Evolutionary conservation across 805 yeast species (phyloP), one percentile per base, ranked within the genome.

Genomic region (Nematodospora valgi): DNA sequence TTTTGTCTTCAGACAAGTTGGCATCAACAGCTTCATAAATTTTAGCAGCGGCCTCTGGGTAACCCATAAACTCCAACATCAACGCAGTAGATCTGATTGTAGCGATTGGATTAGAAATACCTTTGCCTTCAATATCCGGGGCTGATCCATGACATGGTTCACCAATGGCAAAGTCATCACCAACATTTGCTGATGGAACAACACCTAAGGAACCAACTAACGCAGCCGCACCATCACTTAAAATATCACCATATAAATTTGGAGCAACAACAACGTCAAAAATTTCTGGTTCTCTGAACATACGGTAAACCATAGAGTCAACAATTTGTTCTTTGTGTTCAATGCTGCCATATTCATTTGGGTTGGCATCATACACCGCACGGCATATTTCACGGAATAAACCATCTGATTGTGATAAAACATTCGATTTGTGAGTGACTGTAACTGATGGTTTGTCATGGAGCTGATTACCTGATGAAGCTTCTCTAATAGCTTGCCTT

Each of bases 101-200:
- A 38, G 98, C 98, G 54, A 93, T 81, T 47, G 98, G 98, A 76
- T 91, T 91, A 35, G 96, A 77, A 51, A 87, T 86, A 52, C 93
- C 93, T 64, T 76, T 81, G 51, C 98, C 98, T 59, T 89, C 96
- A 48, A 93, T 93, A 62, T 93, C 98, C 38, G 98, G 98, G 37
- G 98, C 98, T 38, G 96, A 86, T 43, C 98, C 98, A 68, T 93
- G 98, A 59, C 97, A 89, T 58, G 98, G 98, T 70, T 93, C 98
- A 60, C 98, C 98, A 58, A 93, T 87, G 45, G 94, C 97, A 58
- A 93, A 91, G 59, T 74, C 67, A 58, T 88, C 96, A 54, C 98
- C 98, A 45, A 93, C 98, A 56, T 93, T 93, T 42, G 98, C 98
- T 36, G 95, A 83, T 54, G 98, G 98, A 38, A 93, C 97, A 39